These are phyloP conservation scores for Leccinum cinnamomeum DNA, from an alignment of 1,284 basidiomycete genomes.

Conservation along the genomic window DNA sequence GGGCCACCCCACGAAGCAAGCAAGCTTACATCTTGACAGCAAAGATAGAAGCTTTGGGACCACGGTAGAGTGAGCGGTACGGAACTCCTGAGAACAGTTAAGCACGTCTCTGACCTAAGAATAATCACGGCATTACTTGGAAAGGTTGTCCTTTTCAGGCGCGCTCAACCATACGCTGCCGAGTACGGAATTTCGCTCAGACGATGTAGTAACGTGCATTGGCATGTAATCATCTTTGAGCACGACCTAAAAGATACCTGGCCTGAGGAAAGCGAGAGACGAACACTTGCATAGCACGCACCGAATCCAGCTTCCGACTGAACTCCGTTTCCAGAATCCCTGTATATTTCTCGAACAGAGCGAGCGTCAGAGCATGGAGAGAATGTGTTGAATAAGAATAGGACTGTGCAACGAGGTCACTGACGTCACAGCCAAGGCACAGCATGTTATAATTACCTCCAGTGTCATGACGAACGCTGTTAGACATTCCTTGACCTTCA, in stretches of 20 bases:
- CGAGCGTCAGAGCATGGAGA: conserved; percentile 82
- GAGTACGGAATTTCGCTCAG: conserved; percentile 77
- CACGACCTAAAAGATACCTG: conserved; percentile 61
- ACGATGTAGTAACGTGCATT: conserved; percentile 78
- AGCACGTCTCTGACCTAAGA: conserved; percentile 4
- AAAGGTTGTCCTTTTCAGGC: conserved; percentile 62
- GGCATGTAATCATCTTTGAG: conserved; percentile 88
- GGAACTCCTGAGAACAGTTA: conserved; percentile 47
- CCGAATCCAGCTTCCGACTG: conserved; percentile 78
- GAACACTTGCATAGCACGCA: conserved; percentile 35
- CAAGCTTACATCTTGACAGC: conserved; percentile 82
- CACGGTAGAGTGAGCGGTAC: conserved; percentile 86
- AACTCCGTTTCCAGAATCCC: conserved; percentile 84
- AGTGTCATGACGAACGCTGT: conserved; percentile 91
- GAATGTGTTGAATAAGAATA: conserved; percentile 85
- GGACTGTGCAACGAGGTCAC: conserved; percentile 49
- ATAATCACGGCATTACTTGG: conserved; percentile 47
- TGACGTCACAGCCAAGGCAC: neutral
- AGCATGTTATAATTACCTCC: conserved; percentile 60
- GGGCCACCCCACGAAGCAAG: conserved; percentile 1
- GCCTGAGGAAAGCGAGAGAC: neutral
- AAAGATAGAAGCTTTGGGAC: conserved; percentile 93
- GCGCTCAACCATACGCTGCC: conserved; percentile 85
- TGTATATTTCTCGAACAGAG: conserved; percentile 90
- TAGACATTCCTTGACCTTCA: conserved; percentile 83